Conservation (phyloP, 2,329 filamentous ascomycete genomes). For the Verruconis gallopava region DNA sequence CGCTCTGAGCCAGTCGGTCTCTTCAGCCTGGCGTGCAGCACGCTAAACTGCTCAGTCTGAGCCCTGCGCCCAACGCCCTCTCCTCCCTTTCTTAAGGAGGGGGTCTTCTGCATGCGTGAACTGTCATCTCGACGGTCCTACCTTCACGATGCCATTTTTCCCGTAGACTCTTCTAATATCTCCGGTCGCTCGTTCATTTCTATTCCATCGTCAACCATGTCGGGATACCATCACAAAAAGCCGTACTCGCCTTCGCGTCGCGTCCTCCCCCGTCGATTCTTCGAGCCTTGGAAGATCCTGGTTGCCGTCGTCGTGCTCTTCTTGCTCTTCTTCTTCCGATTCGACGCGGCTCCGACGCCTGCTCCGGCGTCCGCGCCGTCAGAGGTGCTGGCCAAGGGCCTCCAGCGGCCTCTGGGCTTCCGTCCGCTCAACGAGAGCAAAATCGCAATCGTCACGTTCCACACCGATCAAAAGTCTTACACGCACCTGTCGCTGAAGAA, state of each 20-base stretch:
- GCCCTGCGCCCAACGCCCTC: no score
- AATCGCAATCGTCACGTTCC: conserved; percentile 25
- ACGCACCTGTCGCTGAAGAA: conserved; percentile 24
- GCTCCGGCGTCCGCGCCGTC: neutral
- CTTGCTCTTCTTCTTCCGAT: conserved; percentile 6
- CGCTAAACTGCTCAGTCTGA: no score
- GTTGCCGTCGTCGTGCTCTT: conserved; percentile 1
- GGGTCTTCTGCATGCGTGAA: neutral
- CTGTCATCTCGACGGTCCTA: neutral
- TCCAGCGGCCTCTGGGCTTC: neutral
- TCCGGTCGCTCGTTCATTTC: conserved; percentile 1
- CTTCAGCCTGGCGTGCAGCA: no score
- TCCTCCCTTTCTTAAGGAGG: neutral
- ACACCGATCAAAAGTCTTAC: conserved; percentile 25
- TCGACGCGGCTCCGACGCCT: neutral
- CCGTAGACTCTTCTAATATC: neutral
- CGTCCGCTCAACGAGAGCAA: conserved; percentile 9
- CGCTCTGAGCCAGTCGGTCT: no score
- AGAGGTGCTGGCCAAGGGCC: neutral
- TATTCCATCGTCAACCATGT: neutral
- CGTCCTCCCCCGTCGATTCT: conserved; percentile 1
- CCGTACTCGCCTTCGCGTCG: conserved; percentile 5
- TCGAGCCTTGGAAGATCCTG: neutral
- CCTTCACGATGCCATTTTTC: neutral
- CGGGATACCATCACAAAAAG: neutral